phyloP scores from a whole-genome alignment of 208 protist species.

The Trypanosoma brucei region DNA sequence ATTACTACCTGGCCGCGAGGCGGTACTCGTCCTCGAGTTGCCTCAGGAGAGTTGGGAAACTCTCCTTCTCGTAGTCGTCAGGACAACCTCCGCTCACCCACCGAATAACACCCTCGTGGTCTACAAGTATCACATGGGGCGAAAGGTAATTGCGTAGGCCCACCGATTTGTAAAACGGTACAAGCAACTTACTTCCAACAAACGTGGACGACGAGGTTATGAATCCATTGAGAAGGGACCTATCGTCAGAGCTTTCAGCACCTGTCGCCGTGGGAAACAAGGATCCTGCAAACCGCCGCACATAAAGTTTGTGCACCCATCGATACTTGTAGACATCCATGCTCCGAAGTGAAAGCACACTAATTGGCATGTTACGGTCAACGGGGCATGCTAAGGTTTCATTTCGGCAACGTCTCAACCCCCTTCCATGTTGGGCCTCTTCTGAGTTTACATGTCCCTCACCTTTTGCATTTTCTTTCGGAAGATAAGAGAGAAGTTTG shows the following conservation, averaged over 20 bases:
- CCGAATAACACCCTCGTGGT: slow-evolving; percentile 72
- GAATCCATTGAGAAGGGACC: slow-evolving; percentile 18
- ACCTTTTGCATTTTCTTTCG: slow-evolving; percentile 16
- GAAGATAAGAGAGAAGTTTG: slow-evolving; percentile 39
- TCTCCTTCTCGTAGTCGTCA: slow-evolving; percentile 60
- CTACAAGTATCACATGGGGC: slow-evolving; percentile 77
- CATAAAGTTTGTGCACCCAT: slow-evolving; percentile 78
- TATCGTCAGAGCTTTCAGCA: slow-evolving; percentile 1
- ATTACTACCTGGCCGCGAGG: slow-evolving; percentile 18
- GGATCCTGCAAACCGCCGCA: slow-evolving; percentile 62
- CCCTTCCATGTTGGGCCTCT: slow-evolving; percentile 12
- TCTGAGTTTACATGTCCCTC: slow-evolving; percentile 23
- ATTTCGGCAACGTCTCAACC: slow-evolving; percentile 13
- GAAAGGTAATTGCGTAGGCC: slow-evolving; percentile 81
- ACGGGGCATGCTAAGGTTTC: background rate
- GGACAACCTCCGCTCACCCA: slow-evolving; percentile 81
- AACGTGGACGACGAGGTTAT: slow-evolving; percentile 67
- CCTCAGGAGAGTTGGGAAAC: slow-evolving; percentile 54
- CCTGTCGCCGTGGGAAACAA: slow-evolving; percentile 18
- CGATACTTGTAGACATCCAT: slow-evolving; percentile 76
- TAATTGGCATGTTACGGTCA: slow-evolving; percentile 40
- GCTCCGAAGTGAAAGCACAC: slow-evolving; percentile 77
- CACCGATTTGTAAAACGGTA: slow-evolving; percentile 63
- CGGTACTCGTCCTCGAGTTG: slow-evolving; percentile 80
- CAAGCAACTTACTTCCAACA: slow-evolving; percentile 66